Conservation (phyloP, 2,329 filamentous ascomycete species). For the Exophiala viscosa region DNA sequence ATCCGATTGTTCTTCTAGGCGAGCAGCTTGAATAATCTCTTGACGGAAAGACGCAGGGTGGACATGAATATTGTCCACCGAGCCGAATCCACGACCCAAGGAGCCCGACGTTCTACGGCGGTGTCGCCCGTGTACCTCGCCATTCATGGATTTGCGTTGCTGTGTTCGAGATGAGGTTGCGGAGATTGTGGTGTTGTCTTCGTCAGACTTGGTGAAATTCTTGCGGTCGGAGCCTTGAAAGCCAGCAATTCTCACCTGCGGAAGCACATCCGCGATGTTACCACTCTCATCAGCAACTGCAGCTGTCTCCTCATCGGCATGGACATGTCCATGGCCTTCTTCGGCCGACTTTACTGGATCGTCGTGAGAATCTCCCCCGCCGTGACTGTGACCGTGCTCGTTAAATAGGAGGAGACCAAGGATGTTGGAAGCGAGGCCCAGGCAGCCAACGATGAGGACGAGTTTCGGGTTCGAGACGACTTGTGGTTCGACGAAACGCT, state of each 20-base stretch:
- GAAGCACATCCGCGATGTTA: conserved; percentile 59
- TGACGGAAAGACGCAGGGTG: conserved; percentile 88
- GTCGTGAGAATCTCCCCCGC: conserved; percentile 45
- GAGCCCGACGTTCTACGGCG: conserved; percentile 60
- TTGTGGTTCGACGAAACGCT: conserved; percentile 86
- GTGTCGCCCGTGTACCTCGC: conserved; percentile 42
- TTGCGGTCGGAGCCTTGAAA: conserved; percentile 28
- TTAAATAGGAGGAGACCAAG: conserved; percentile 87
- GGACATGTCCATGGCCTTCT: conserved; percentile 49
- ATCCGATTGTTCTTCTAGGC: conserved; percentile 53
- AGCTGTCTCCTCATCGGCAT: conserved; percentile 34
- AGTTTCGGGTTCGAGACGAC: conserved; percentile 79
- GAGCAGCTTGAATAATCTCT: conserved; percentile 83
- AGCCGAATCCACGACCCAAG: conserved; percentile 52
- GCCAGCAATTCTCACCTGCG: conserved; percentile 58
- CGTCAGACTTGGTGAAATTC: conserved; percentile 29
- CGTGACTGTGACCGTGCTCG: conserved; percentile 83
- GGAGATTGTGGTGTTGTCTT: conserved; percentile 30
- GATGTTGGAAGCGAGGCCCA: conserved; percentile 83
- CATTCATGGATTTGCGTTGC: conserved; percentile 30
- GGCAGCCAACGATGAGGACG: conserved; percentile 82
- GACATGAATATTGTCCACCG: conserved; percentile 70
- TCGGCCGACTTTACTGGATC: conserved; percentile 49
- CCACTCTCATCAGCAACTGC: conserved; percentile 54
- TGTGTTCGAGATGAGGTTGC: conserved; percentile 30